phyloP scores from a whole-genome alignment of 805 yeast species.

The Tetrapisispora fleetii region DNA sequence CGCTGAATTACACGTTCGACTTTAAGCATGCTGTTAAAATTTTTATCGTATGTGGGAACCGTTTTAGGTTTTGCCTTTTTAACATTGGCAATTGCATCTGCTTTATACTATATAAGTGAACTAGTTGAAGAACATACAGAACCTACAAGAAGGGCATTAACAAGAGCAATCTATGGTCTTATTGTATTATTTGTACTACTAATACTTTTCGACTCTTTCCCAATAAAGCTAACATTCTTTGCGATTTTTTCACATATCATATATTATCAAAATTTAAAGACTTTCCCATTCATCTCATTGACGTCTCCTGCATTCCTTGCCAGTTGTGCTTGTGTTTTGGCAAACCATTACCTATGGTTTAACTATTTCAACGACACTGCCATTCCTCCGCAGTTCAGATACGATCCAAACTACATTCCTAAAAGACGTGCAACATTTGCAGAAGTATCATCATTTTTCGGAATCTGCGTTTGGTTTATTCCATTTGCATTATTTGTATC shows the following conservation, averaged over 20 bases:
- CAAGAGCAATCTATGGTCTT: constrained; percentile 53
- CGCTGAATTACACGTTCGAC: not conserved
- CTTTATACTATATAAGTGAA: constrained; percentile 83
- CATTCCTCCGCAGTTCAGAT: constrained; percentile 57
- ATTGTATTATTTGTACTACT: constrained; percentile 46
- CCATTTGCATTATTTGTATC: constrained; percentile 91
- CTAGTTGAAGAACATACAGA: constrained; percentile 89
- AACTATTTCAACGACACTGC: constrained; percentile 59
- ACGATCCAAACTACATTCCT: constrained; percentile 48
- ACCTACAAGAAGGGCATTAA: constrained; percentile 63
- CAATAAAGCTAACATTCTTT: constrained; percentile 54
- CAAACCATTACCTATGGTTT: constrained; percentile 88
- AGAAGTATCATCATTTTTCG: constrained; percentile 93
- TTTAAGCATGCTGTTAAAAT: constrained; percentile 42
- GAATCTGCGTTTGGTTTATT: constrained; percentile 84
- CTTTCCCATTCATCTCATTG: constrained; percentile 76
- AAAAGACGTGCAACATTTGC: constrained; percentile 71
- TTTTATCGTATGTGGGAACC: constrained; percentile 52
- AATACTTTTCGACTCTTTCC: constrained; percentile 69
- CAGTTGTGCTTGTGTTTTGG: constrained; percentile 61
- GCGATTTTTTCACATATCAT: constrained; percentile 62
- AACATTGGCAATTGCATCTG: constrained; percentile 74
- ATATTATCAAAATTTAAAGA: constrained; percentile 65
- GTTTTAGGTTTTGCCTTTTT: constrained; percentile 51
- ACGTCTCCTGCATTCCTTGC: constrained; percentile 59